Conservation (phyloP, 495 filamentous ascomycete species). For the Penicillium chermesinum region DNA sequence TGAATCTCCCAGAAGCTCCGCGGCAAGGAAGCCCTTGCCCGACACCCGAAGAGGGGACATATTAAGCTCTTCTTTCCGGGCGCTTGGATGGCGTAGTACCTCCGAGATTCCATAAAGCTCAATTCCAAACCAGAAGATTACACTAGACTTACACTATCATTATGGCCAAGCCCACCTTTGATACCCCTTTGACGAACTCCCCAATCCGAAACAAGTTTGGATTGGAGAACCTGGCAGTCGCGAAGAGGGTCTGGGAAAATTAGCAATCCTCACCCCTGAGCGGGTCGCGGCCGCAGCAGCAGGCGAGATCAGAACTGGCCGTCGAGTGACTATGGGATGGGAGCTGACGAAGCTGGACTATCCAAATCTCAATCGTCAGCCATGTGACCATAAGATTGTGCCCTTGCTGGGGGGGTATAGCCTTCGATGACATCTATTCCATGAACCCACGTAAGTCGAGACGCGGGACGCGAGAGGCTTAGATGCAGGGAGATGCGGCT, state of each 20-base stretch:
- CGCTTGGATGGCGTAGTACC: too few species aligned
- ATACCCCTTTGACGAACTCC: constrained; percentile 36
- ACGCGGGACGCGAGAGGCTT: too few species aligned
- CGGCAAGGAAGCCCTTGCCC: too few species aligned
- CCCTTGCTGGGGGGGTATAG: constrained; percentile 38
- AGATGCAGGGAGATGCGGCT: neutral
- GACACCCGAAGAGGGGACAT: too few species aligned
- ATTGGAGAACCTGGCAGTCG: constrained; percentile 34
- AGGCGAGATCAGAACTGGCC: constrained; percentile 34
- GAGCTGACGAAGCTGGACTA: constrained; percentile 43
- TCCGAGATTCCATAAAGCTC: too few species aligned
- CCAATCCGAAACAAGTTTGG: constrained; percentile 42
- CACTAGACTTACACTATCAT: too few species aligned
- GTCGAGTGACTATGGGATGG: constrained; percentile 39
- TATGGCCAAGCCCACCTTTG: constrained; percentile 24
- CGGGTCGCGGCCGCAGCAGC: constrained; percentile 33
- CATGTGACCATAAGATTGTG: constrained; percentile 37
- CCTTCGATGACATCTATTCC: constrained; percentile 58
- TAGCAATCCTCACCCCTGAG: constrained; percentile 40
- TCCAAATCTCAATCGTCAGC: constrained; percentile 38
- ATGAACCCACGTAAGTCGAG: constrained; percentile 55
- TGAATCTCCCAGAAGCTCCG: too few species aligned
- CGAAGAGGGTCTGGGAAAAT: constrained; percentile 41
- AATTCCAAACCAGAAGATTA: too few species aligned
- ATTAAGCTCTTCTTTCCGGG: too few species aligned